A percentile compares a stretch with the other conserved stretches of the same genome.
Evolutionary conservation across 331 rosid genomes (phyloP).

Genomic region (Pyracantha coccinea): DNA sequence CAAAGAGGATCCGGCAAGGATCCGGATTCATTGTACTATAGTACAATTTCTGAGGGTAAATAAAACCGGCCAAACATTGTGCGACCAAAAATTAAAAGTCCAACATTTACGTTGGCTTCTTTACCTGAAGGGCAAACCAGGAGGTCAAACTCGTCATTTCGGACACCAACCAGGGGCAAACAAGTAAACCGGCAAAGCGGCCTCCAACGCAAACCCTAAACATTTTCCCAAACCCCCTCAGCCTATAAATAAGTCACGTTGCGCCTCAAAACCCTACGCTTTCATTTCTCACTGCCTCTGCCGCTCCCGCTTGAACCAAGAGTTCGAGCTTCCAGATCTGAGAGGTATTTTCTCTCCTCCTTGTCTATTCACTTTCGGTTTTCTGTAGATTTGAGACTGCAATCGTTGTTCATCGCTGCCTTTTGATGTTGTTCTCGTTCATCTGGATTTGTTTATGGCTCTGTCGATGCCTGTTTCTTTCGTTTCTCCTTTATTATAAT

Average conservation of each 20-base stretch:
- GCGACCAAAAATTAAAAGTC: not conserved
- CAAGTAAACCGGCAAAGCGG: not conserved
- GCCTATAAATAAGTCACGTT: constrained; percentile 6
- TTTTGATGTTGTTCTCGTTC: not conserved
- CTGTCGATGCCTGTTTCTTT: not conserved
- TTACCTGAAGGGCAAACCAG: not conserved
- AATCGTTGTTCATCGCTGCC: too few relatives aligned
- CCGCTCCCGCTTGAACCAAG: not conserved
- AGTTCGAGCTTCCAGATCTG: not conserved
- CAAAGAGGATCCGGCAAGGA: too few relatives aligned
- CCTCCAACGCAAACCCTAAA: constrained; percentile 2
- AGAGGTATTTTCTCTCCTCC: not conserved
- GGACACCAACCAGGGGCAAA: not conserved
- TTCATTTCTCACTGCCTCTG: not conserved
- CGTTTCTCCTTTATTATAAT: not conserved
- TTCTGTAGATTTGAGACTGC: not conserved
- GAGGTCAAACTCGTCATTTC: not conserved
- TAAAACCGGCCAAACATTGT: not conserved
- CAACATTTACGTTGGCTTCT: not conserved
- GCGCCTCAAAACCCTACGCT: not conserved
- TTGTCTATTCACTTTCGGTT: too few relatives aligned
- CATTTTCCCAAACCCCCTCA: not conserved
- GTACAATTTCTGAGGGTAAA: too few relatives aligned
- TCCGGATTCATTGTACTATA: too few relatives aligned
- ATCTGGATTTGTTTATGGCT: not conserved